Evolutionary conservation across 306 rosid genomes (phyloP), one percentile per base, ranked within the genome.

Genomic region (Quercus rubra): DNA sequence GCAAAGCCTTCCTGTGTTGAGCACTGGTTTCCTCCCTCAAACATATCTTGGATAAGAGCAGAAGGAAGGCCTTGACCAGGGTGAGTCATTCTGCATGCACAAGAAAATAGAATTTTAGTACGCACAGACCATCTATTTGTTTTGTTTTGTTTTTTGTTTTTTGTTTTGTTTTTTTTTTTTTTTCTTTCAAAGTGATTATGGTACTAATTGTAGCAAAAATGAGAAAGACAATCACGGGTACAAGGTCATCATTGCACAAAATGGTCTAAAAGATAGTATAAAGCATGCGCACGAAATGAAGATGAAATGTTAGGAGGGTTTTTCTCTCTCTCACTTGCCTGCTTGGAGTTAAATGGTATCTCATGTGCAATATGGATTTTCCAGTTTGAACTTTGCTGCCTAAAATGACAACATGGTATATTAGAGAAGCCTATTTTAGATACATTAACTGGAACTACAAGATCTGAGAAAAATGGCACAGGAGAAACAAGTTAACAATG

Each of bases 61-160:
- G 87, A 57, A 72, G 97, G 93, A 71, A 94, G 74, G 62, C 96
- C 96, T 85, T 78, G 74, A 75, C 96, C 96, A 14, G 91, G 91
- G 80, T 90, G 97, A 2, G 88, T 80, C 88, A 90, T 87, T 87
- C 97, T 92, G 76, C 87, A 86, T 9, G 51, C 82, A 85, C 64
- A 81, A 59, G 43, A 76, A 74, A 56, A 71, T 71, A 28, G 55
- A 43, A 49, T 54, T 58, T 49, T 17, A 74, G 72, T 38, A 58
- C 56, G 43, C 71, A 20, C 18, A n/a, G 72, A 55, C 69, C 76
- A 73, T 58, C 62, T 63, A 46, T 13, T 10, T 56, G 33, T 19
- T 57, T 14, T 27, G 1, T 33, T 33, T 23, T 23, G 23, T 23
- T 23, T 23, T 23, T 23, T 23, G 23, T 23, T 23, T 69, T 74